Conservation (phyloP, 169 alveolate genomes). For the Babesia ovis region DNA sequence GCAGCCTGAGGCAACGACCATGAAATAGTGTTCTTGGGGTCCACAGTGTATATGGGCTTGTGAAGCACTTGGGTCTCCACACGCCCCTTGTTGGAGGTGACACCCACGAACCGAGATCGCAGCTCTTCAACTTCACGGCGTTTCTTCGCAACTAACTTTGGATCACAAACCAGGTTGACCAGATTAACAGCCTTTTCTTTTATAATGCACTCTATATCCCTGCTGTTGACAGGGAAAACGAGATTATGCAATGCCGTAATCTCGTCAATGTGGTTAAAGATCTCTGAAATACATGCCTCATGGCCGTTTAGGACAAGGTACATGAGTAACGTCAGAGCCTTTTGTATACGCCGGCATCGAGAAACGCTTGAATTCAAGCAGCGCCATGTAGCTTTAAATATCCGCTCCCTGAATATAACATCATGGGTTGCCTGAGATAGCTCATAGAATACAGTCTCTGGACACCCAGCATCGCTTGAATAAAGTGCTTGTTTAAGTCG, state of each 20-base stretch:
- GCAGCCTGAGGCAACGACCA: background rate
- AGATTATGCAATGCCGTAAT: conserved; percentile 16
- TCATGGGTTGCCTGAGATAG: conserved; percentile 65
- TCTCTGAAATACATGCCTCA: conserved; percentile 41
- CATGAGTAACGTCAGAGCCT: conserved; percentile 45
- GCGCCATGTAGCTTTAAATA: conserved; percentile 45
- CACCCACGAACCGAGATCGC: conserved; percentile 37
- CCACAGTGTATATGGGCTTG: conserved; percentile 56
- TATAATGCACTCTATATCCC: conserved; percentile 23
- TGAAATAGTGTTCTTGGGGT: background rate
- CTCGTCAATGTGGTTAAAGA: conserved; percentile 35
- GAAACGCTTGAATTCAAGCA: conserved; percentile 24
- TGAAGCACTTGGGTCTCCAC: conserved; percentile 43
- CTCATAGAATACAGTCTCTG: conserved; percentile 54
- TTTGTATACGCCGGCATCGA: conserved; percentile 39
- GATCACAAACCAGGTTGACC: conserved; percentile 35
- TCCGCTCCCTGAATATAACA: conserved; percentile 26
- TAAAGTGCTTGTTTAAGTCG: conserved; percentile 57
- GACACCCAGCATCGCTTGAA: conserved; percentile 53
- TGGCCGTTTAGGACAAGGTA: conserved; percentile 58
- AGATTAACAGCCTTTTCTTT: conserved; percentile 45
- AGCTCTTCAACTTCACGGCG: conserved; percentile 37
- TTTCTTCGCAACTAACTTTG: conserved; percentile 2
- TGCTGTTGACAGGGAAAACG: background rate
- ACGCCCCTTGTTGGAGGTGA: conserved; percentile 42